Evolutionary conservation across 225 moss, liverwort and hornwort species (phyloP).

Genomic region (Ulota crispa): DNA sequence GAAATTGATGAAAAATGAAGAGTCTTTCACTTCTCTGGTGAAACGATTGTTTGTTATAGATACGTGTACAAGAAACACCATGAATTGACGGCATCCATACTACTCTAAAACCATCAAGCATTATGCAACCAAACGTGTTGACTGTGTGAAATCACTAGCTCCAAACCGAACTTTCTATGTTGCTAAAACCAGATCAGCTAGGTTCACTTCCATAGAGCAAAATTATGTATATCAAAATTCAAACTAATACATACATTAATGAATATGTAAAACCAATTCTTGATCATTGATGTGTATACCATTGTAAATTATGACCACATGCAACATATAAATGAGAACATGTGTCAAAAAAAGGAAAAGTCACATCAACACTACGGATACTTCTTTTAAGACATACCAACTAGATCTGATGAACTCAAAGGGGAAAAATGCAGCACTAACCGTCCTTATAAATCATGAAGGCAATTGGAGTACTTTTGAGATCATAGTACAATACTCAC

Average conservation of each 20-base stretch:
- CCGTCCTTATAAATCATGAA: neutral
- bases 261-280: neutral
- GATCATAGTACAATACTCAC: conserved; percentile 35
- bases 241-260: neutral
- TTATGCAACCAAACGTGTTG: neutral
- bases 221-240: neutral
- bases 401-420: neutral
- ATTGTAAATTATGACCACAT: neutral
- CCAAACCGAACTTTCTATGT: neutral
- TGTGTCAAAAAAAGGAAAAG: neutral
- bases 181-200: neutral
- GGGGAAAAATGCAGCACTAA: neutral
- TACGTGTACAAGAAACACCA: conserved; percentile 38
- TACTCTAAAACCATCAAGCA: conserved; percentile 4
- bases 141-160: neutral
- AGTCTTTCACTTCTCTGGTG: conserved; percentile 31
- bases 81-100: neutral
- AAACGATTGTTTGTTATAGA: conserved; percentile 42
- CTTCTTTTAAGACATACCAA: neutral
- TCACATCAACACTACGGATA: neutral
- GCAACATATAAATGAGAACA: neutral
- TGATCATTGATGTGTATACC: neutral
- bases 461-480: neutral
- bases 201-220: neutral
- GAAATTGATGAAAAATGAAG: conserved; percentile 63